phyloP scores from a whole-genome alignment of 768 basidiomycete species.

The Macrocybe gigantea region DNA sequence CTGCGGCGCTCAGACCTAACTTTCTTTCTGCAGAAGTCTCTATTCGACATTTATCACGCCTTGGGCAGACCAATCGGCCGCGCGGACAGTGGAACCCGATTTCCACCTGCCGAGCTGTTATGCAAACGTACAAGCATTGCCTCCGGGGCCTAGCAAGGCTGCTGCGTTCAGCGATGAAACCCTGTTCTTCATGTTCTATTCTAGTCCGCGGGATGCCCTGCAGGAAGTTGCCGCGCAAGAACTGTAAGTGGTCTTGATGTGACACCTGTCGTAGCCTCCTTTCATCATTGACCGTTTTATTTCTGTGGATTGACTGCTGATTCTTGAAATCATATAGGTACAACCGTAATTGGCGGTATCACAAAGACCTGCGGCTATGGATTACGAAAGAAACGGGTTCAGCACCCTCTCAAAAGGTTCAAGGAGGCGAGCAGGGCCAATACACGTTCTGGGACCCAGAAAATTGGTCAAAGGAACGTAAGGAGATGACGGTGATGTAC shows the following conservation, averaged over 20 bases:
- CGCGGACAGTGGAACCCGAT: conserved; percentile 85
- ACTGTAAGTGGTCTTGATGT: conserved; percentile 53
- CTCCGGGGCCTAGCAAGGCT: conserved; percentile 77
- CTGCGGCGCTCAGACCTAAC: conserved; percentile 8
- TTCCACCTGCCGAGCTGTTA: conserved; percentile 90
- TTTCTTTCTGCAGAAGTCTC: conserved; percentile 49
- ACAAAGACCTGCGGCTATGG: conserved; percentile 83
- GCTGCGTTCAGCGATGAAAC: conserved; percentile 92
- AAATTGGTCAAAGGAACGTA: conserved; percentile 70
- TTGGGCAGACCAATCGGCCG: conserved; percentile 88
- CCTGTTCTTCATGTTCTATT: conserved; percentile 97
- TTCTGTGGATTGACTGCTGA: background rate
- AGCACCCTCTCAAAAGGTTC: conserved; percentile 68
- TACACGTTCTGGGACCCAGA: conserved; percentile 91
- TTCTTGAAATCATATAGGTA: conserved; percentile 42
- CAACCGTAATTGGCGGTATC: conserved; percentile 94
- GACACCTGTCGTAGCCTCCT: background rate
- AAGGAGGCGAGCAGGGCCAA: conserved; percentile 78
- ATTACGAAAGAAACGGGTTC: conserved; percentile 87
- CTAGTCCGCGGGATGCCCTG: conserved; percentile 83
- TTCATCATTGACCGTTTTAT: background rate
- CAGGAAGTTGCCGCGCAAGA: conserved; percentile 96
- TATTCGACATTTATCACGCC: conserved; percentile 95
- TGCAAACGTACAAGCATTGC: conserved; percentile 77
- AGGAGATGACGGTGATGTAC: conserved; percentile 73